Evolutionary conservation across 2,329 filamentous ascomycete genomes (phyloP), one percentile per base, ranked within the genome.

Genomic region (Alternaria brassicae): DNA sequence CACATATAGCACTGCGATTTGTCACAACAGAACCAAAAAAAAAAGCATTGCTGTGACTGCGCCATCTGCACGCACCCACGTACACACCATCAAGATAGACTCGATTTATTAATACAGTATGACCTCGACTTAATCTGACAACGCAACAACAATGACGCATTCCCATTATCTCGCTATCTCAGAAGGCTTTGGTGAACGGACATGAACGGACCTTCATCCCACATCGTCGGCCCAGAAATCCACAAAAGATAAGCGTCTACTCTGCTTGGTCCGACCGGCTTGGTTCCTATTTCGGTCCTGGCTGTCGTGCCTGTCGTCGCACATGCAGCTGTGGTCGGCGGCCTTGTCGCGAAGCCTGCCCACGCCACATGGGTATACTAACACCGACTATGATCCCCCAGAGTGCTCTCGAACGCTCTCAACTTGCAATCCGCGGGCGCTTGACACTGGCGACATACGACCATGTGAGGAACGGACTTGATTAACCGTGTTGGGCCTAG

Each of bases 191-290:
- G 47, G 52, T 52, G 53, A 56, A 40, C 34, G 25, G 34, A 30
- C 23, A 34, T 55, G 10, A 55, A 51, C 40, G 48, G 54, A 53
- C 48, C 48, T 39, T 52, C 30, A 39, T 57, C 40, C 54, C 48
- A 57, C 54, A 57, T 27, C 32, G 32, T 32, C 37, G 21, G 54
- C 25, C 48, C 39, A 45, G 48, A 53, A 53, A 39, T 45, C 54
- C 54, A 57, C 54, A 57, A 57, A 53, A 57, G 54, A 57, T 57
- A 57, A 57, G 54, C 54, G 54, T 57, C 54, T 53, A 45, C 45
- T 39, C 30, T 30, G 39, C 48, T 53, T 57, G 39, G 48, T 23
- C 39, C 54, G 32, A 44, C 39, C 23, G 30, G 48, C 54, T 57
- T 57, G 37, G 48, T 23, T 48, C 39, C 39, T 53, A 9, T 32